Conservation (phyloP, 2,329 filamentous ascomycete species). For the Beauveria varroae region DNA sequence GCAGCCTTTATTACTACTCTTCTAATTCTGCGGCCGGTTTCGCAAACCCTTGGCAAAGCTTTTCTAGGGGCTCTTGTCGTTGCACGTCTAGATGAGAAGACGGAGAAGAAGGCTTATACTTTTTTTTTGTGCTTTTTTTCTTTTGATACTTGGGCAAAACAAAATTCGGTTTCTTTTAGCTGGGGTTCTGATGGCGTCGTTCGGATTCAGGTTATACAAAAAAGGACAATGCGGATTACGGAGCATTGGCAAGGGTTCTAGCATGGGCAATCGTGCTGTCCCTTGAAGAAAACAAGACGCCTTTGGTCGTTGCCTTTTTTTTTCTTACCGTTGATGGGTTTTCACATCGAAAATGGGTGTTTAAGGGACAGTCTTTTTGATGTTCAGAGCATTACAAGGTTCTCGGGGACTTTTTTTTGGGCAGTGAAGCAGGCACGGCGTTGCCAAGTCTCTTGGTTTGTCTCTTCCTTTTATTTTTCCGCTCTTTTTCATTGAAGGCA, state of each 20-base stretch:
- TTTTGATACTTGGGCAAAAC: background rate
- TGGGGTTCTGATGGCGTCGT: background rate
- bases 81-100: background rate
- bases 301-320: background rate
- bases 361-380: background rate
- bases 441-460: background rate
- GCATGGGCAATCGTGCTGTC: background rate
- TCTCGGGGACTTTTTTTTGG: background rate
- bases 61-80: background rate
- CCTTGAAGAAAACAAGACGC: background rate
- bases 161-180: background rate
- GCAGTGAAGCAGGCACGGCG: slow-evolving; percentile 1
- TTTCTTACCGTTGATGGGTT: no score
- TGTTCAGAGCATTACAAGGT: background rate
- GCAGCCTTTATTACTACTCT: background rate
- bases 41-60: background rate
- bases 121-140: background rate
- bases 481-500: background rate
- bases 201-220: slow-evolving; percentile 6
- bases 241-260: background rate
- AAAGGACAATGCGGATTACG: background rate
- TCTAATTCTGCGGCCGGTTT: slow-evolving; percentile 1
- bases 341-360: background rate
- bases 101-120: background rate
- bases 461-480: background rate